Evolutionary conservation across 257 asterid species (phyloP), one percentile per base, ranked within the genome.

Genomic region (Solanum infundibuliforme): DNA sequence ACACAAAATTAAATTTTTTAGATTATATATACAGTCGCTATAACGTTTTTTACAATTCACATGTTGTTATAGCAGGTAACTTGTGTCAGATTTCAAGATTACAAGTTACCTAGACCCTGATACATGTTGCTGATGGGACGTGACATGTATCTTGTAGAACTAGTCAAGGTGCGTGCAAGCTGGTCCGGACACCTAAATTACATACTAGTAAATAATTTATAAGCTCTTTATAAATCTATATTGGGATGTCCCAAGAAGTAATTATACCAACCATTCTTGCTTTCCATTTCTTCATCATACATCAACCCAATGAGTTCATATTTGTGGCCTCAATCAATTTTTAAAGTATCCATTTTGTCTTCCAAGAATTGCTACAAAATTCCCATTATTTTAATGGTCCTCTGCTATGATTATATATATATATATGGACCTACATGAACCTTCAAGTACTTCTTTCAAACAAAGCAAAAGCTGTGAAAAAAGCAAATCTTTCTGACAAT

Each of bases 401-500:
- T 83, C 71, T 83, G 46, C 31, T 31, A 83, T 46, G 43, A 83
- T 60, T 41, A 41, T 10, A 41, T 41, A 48, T 48, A 52, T 4
- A 83, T 23, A 25, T 2, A 39, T 21, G 76, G 87, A 34, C 87
- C 76, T 84, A 84, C 87, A 35, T 84, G 75, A 81, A 81, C 68
- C 69, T 74, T 81, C 68, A 81, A 81, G 41, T 10, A 81, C 85
- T 81, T 46, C 68, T 81, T 81, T 46, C 29, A 81, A 81, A 81
- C 85, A 81, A 81, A 81, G 85, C 68, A 81, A 81, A 81, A 81
- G 85, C 85, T 46, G 68, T 46, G 36, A 27, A 81, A 52, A 41
- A 81, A 81, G 85, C 85, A 81, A 81, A 43, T 23, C 68, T 81
- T 81, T 81, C 85, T 81, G 85, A 81, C 85, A 48, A 81, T 46